phyloP scores from a whole-genome alignment of 495 filamentous ascomycete species.

The Hyaloscypha hepaticicola region DNA sequence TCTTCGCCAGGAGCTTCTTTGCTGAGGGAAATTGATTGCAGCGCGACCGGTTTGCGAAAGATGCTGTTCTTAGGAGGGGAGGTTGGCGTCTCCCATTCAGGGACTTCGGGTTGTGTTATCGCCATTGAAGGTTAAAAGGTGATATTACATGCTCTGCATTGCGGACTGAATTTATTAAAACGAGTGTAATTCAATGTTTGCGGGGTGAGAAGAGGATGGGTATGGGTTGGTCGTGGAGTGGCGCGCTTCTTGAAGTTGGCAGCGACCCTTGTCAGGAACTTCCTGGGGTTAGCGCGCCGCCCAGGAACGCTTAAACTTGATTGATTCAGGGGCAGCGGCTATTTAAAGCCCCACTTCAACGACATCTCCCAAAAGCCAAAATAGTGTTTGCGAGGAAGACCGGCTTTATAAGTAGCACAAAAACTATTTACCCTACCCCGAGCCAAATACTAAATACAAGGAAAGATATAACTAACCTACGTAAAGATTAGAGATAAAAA shows the following conservation, averaged over 20 bases:
- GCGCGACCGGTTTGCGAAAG: conserved; percentile 18
- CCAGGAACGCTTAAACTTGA: neutral
- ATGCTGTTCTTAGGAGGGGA: conserved; percentile 37
- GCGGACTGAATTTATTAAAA: neutral
- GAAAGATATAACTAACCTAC: too few relatives aligned
- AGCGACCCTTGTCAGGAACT: neutral
- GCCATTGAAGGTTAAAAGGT: conserved; percentile 8
- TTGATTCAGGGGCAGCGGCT: neutral
- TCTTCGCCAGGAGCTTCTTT: conserved; percentile 13
- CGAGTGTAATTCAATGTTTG: conserved; percentile 12
- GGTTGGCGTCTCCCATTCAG: conserved; percentile 41
- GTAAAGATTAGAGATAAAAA: too few relatives aligned
- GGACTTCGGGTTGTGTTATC: conserved; percentile 33
- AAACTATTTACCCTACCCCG: too few relatives aligned
- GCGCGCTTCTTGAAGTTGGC: neutral
- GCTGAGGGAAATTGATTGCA: neutral
- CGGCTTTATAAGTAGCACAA: too few relatives aligned
- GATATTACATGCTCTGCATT: neutral
- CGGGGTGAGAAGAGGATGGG: neutral
- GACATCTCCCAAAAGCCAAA: neutral
- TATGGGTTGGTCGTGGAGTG: neutral
- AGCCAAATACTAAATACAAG: too few relatives aligned
- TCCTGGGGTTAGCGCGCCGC: conserved; percentile 3
- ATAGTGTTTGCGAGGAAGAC: too few relatives aligned
- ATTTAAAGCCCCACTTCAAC: neutral